Percentiles rank a stretch among this genome's conserved stretches.
phyloP scores from a whole-genome alignment of 2,329 filamentous ascomycete species.

The Pseudogymnoascus sp. region DNA sequence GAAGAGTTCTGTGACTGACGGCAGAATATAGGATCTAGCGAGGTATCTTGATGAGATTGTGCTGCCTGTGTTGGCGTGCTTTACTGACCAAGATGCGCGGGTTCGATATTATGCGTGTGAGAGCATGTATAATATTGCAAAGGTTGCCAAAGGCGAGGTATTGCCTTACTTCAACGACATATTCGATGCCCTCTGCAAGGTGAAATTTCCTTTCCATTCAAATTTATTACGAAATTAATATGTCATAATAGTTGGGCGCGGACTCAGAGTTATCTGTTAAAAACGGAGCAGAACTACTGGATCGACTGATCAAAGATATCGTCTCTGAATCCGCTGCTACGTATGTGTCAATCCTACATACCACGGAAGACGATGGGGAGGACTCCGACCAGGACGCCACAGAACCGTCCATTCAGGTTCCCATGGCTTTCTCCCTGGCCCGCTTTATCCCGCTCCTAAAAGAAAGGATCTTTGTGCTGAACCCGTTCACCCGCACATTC shows the following conservation, averaged over 20 bases:
- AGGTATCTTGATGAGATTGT: conserved; percentile 90
- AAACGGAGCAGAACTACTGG: conserved; percentile 90
- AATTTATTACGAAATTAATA: conserved; percentile 8
- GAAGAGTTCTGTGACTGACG: neutral
- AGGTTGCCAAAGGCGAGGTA: conserved; percentile 97
- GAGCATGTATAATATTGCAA: conserved; percentile 99
- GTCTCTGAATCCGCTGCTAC: conserved; percentile 91
- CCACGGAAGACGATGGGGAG: conserved; percentile 44
- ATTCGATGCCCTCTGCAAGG: conserved; percentile 95
- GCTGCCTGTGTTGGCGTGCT: conserved; percentile 92
- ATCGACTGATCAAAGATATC: conserved; percentile 92
- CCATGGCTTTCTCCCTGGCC: conserved; percentile 84
- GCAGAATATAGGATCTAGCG: conserved; percentile 64
- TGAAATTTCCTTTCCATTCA: conserved; percentile 33
- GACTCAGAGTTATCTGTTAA: conserved; percentile 96
- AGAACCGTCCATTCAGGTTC: conserved; percentile 46
- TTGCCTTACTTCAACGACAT: conserved; percentile 97
- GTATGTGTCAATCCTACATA: conserved; percentile 82
- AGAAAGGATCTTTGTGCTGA: conserved; percentile 88
- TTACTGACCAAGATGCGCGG: conserved; percentile 93
- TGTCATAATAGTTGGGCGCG: conserved; percentile 64
- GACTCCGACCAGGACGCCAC: conserved; percentile 39
- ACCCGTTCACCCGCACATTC: conserved; percentile 90
- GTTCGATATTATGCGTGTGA: conserved; percentile 98
- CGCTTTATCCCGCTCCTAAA: conserved; percentile 89